phyloP scores from a whole-genome alignment of 768 basidiomycete genomes.

The Artomyces pyxidatus region DNA sequence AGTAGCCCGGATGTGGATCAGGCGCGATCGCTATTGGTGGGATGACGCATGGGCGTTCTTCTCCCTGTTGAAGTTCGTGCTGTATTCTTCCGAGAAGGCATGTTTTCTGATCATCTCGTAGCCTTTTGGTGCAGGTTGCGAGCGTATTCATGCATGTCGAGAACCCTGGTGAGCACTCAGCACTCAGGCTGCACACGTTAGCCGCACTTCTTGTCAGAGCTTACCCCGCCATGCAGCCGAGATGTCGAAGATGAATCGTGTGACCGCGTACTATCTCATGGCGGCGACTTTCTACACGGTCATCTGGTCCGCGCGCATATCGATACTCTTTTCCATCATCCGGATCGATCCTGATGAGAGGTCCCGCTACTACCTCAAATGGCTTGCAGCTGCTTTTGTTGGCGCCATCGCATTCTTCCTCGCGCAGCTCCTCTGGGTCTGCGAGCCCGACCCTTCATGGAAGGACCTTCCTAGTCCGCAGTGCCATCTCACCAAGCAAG shows the following conservation, averaged over 20 bases:
- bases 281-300: constrained; percentile 20
- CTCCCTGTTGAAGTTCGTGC: constrained; percentile 15
- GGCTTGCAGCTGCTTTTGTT: constrained; percentile 19
- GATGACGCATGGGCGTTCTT: constrained; percentile 21
- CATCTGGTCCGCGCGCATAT: constrained; percentile 33
- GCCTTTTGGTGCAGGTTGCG: constrained; percentile 17
- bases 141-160: constrained; percentile 21
- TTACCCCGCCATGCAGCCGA: not conserved
- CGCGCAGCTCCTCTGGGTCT: constrained; percentile 38
- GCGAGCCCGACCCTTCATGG: constrained; percentile 33
- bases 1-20: constrained; percentile 15
- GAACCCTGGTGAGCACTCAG: constrained; percentile 6
- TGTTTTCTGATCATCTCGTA: not conserved
- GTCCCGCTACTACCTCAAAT: constrained; percentile 7
- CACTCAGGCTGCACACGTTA: not conserved
- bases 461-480: constrained; percentile 27
- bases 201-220: not conserved
- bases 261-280: constrained; percentile 23
- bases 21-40: constrained; percentile 21
- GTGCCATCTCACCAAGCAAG: constrained; percentile 36
- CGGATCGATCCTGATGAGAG: constrained; percentile 35
- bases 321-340: constrained; percentile 47
- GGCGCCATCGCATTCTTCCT: constrained; percentile 31
- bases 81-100: no score
- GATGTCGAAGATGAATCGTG: constrained; percentile 13